Evolutionary conservation across 371 early-diverging fungal species (phyloP).

Genomic region (Parasitella parasitica): DNA sequence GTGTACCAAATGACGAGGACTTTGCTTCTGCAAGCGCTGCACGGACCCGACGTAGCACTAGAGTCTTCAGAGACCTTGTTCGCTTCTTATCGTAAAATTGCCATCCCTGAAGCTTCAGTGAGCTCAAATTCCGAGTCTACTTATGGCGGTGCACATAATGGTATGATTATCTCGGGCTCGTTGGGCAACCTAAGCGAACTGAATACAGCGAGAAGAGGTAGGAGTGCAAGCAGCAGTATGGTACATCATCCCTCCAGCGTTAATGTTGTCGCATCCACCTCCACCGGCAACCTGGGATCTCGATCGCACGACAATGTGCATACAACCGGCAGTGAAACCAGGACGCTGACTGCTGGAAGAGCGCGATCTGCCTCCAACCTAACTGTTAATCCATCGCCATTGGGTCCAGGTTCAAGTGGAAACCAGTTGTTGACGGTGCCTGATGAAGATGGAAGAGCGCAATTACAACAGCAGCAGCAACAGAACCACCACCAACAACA

Average conservation of each 20-base stretch:
- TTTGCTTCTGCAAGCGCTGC: slow-evolving; percentile 46
- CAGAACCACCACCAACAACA: background rate
- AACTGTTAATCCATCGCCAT: slow-evolving; percentile 4
- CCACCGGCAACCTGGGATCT: slow-evolving; percentile 3
- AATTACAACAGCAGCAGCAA: background rate
- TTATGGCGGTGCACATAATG: slow-evolving; percentile 12
- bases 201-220: slow-evolving; percentile 7
- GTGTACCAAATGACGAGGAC: slow-evolving; percentile 61
- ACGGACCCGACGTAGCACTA: slow-evolving; percentile 58
- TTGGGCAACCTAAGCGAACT: slow-evolving; percentile 33
- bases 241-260: background rate
- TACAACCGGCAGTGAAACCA: background rate
- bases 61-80: slow-evolving; percentile 60
- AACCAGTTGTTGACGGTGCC: slow-evolving; percentile 14
- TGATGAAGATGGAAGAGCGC: background rate
- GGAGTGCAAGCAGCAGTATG: slow-evolving; percentile 20
- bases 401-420: background rate
- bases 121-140: background rate
- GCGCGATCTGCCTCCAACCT: slow-evolving; percentile 23
- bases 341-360: slow-evolving; percentile 2
- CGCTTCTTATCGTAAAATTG: slow-evolving; percentile 60
- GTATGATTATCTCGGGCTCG: slow-evolving; percentile 31
- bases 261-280: background rate
- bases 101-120: slow-evolving; percentile 20
- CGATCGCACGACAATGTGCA: slow-evolving; percentile 17